Evolutionary conservation across 768 basidiomycete species (phyloP), one percentile per base, ranked within the genome.

Genomic region (Rhizopogon sp.): DNA sequence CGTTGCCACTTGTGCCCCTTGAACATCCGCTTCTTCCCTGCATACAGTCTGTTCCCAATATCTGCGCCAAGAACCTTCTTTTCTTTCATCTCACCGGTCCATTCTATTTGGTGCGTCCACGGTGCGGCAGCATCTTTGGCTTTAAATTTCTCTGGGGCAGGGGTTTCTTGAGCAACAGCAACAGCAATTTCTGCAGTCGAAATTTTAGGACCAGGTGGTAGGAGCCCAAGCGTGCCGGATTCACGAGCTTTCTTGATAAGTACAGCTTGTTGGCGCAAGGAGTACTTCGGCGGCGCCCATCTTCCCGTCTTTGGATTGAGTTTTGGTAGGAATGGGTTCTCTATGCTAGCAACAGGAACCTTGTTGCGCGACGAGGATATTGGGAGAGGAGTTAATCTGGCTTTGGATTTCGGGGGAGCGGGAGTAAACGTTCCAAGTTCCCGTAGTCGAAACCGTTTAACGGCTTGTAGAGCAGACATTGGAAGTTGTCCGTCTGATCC

Each of bases 1-100:
- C 88, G 80, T 72, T 93, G 87, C 86, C 87, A 91, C 62, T 81
- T 87, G 76, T 93, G 90, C n/a, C 90, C 90, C 77, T 93, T 93
- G 82, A 93, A 93, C 90, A 93, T 93, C 58, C 79, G 76, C 77
- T 83, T 87, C 80, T 80, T 88, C 55, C 77, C 83, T 9, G 85
- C 82, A 60, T 93, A 93, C 60, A 92, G 70, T 53, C 81, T 77
- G 58, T 79, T 78, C 37, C 87, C 86, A 62, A 76, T 63, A 56
- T 84, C 75, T 50, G 79, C 71, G 54, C 86, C 81, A 54, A 73
- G 65, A 31, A 73, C 72, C 40, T 64, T 66, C 66, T 74, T 77
- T 53, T 70, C 67, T 61, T 70, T 66, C 20, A 64, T 58, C 33
- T 69, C 70, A 43, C 71, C 74, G 47, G 76, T 69, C 58, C 82